Conservation (phyloP, 345 rosid species). For the Citrus mangshanensis region DNA sequence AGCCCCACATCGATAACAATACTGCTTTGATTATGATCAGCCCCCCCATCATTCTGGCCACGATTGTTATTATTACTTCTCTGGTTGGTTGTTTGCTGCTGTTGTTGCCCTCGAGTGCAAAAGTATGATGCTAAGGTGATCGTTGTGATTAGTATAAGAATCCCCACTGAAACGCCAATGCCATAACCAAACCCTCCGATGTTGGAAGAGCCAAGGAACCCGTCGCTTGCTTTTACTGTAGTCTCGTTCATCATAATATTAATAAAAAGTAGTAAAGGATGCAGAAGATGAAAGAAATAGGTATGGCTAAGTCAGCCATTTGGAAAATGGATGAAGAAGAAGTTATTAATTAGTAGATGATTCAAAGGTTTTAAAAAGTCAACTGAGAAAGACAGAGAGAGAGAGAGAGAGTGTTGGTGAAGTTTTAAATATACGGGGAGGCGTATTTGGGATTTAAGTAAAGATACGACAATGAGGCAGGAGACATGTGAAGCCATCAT, state of each 20-base stretch:
- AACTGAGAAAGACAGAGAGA: slow-evolving; percentile 20
- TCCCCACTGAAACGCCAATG: slow-evolving; percentile 48
- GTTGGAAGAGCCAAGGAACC: slow-evolving; percentile 21
- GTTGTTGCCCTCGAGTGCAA: slow-evolving; percentile 27
- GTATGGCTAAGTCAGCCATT: slow-evolving; percentile 33
- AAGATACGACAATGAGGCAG: background rate
- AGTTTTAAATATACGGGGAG: slow-evolving; percentile 28
- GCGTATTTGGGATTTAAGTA: slow-evolving; percentile 14
- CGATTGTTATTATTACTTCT: background rate
- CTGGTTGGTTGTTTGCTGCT: background rate
- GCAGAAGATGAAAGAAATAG: background rate
- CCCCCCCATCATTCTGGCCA: slow-evolving; percentile 3
- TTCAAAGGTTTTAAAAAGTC: slow-evolving; percentile 33
- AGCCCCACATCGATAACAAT: slow-evolving; percentile 49
- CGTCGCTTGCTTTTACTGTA: background rate
- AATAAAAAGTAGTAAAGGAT: background rate
- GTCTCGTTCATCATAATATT: slow-evolving; percentile 11
- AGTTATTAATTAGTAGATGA: slow-evolving; percentile 3
- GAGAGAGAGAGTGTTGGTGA: slow-evolving; percentile 2
- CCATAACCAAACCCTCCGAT: slow-evolving; percentile 51
- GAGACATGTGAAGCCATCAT: slow-evolving; percentile 17
- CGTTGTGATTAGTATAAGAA: slow-evolving; percentile 48
- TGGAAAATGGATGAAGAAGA: slow-evolving; percentile 11
- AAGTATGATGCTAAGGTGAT: slow-evolving; percentile 48
- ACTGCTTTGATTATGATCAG: slow-evolving; percentile 1